Evolutionary conservation across 1,284 basidiomycete genomes (phyloP).

Genomic region (Calocybe gambosa): DNA sequence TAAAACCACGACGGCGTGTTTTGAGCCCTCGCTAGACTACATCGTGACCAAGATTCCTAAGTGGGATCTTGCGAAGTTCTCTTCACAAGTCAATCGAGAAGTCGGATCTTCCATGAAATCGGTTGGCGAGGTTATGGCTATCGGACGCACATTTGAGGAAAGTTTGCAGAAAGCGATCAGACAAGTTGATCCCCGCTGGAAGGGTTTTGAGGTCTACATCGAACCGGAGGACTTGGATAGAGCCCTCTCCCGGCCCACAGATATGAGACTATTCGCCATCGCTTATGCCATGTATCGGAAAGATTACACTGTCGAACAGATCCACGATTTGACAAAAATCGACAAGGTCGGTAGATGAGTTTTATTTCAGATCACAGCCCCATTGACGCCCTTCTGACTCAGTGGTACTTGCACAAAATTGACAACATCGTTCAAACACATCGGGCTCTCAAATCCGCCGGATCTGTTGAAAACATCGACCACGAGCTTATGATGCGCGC

Average conservation of each 20-base stretch:
- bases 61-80: conserved; percentile 99
- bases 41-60: conserved; percentile 99
- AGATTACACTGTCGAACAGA: conserved; percentile 83
- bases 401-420: conserved; percentile 99
- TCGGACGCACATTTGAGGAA: conserved; percentile 98
- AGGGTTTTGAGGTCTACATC: conserved; percentile 77
- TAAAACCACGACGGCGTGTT: conserved; percentile 98
- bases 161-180: conserved; percentile 98
- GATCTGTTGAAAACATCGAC: conserved; percentile 60
- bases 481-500: conserved; percentile 74
- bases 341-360: conserved; percentile 61
- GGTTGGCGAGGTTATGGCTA: conserved; percentile 99
- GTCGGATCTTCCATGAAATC: conserved; percentile 99
- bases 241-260: conserved; percentile 75
- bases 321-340: conserved; percentile 96
- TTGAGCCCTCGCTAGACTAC: conserved; percentile 99
- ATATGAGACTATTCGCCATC: conserved; percentile 93
- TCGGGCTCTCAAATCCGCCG: conserved; percentile 63
- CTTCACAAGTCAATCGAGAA: conserved; percentile 87
- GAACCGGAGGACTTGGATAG: conserved; percentile 80
- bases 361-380: neutral
- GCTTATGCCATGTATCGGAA: conserved; percentile 97
- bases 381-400: conserved; percentile 7
- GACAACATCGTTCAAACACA: conserved; percentile 93
- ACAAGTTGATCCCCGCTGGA: conserved; percentile 91